Evolutionary conservation across 2,329 filamentous ascomycete species (phyloP).

Genomic region (Cryphonectria naterciae): DNA sequence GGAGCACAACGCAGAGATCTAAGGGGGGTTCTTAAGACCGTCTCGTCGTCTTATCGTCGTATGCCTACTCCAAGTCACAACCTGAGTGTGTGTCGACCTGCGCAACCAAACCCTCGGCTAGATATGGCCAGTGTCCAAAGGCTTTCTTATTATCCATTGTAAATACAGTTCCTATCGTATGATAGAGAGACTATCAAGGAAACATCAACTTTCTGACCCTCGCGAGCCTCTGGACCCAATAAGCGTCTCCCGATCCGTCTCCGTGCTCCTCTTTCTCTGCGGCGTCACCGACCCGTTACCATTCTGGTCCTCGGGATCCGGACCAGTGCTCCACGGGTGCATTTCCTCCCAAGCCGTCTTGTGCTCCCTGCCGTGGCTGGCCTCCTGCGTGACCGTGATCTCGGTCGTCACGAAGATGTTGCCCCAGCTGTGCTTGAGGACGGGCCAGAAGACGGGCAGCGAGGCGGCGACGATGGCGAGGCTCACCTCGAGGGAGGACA

Average conservation of each 20-base stretch:
- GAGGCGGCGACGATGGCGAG: conserved; percentile 19
- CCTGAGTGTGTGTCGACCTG: neutral
- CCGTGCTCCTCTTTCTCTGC: neutral
- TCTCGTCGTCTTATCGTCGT: neutral
- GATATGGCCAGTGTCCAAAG: neutral
- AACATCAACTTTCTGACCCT: neutral
- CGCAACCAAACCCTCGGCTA: neutral
- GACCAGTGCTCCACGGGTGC: conserved; percentile 11
- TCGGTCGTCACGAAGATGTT: conserved; percentile 44
- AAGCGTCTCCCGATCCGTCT: neutral
- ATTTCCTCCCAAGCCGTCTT: conserved; percentile 3
- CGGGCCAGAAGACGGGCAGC: conserved; percentile 23
- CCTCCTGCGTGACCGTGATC: conserved; percentile 35
- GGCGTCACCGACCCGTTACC: neutral
- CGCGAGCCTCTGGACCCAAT: conserved; percentile 4
- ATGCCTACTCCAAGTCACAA: neutral
- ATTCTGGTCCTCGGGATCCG: neutral
- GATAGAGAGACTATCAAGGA: neutral
- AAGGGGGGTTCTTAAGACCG: neutral
- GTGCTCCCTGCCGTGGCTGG: neutral
- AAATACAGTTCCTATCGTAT: neutral
- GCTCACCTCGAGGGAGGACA: conserved; percentile 42
- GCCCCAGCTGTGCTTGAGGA: conserved; percentile 35
- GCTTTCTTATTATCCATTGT: neutral
- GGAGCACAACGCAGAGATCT: neutral